Conservation (phyloP, 2,329 filamentous ascomycete genomes). For the Trichophyton mentagrophytes region DNA sequence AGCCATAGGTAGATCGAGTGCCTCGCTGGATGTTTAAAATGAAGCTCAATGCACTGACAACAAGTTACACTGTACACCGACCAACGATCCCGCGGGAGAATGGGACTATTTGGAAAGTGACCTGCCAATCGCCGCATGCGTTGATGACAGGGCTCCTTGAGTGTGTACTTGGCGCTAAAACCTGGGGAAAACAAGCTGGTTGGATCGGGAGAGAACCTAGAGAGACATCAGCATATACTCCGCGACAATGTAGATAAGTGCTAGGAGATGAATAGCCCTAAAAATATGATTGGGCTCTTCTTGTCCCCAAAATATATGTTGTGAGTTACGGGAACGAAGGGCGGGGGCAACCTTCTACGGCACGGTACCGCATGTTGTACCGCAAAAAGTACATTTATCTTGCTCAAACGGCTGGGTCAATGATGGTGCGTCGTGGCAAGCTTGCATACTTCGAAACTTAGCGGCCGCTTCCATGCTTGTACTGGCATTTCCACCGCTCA, state of each 20-base stretch:
- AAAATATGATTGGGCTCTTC: not conserved
- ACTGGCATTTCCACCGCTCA: constrained; percentile 1
- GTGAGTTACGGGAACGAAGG: not conserved
- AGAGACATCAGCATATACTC: not conserved
- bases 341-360: constrained; percentile 1
- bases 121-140: not conserved
- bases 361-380: not conserved
- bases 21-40: not conserved
- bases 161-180: not conserved
- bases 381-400: not conserved
- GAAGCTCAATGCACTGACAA: not conserved
- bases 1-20: not conserved
- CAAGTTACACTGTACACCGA: constrained; percentile 1
- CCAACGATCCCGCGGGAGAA: not conserved
- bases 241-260: not conserved
- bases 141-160: not conserved
- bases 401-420: not conserved
- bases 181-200: not conserved
- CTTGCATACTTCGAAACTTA: constrained; percentile 3
- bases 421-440: constrained; percentile 5
- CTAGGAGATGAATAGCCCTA: not conserved
- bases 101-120: not conserved
- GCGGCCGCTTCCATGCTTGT: not conserved
- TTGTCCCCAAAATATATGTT: not conserved
- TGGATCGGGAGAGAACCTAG: not conserved